Conservation (phyloP, 805 yeast species). For the Wickerhamiella vanderwaltii region DNA sequence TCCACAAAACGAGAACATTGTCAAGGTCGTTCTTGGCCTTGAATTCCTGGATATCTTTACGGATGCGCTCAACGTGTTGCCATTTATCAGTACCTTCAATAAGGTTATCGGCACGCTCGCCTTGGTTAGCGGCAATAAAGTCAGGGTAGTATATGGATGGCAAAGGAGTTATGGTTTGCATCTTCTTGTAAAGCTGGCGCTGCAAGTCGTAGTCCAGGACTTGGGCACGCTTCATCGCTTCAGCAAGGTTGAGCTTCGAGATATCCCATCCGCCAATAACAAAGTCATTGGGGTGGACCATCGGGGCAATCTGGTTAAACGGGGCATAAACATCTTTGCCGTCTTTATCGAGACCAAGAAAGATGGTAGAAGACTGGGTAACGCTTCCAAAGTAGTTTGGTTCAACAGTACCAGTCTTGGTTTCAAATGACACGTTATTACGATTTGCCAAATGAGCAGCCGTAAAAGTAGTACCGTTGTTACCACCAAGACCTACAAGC, state of each 20-base stretch:
- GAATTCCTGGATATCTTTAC: conserved; percentile 71
- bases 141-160: conserved; percentile 90
- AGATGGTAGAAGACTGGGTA: conserved; percentile 82
- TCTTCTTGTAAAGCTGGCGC: conserved; percentile 51
- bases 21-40: conserved; percentile 62
- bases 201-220: conserved; percentile 82
- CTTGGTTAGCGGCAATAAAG: conserved; percentile 90
- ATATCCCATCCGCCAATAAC: conserved; percentile 95
- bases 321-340: conserved; percentile 90
- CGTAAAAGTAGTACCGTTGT: conserved; percentile 85
- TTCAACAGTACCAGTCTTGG: conserved; percentile 62
- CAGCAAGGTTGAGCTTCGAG: conserved; percentile 52
- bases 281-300: conserved; percentile 81
- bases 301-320: conserved; percentile 77
- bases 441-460: conserved; percentile 81
- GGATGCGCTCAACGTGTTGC: conserved; percentile 77
- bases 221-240: conserved; percentile 73
- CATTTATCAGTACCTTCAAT: conserved; percentile 65
- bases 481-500: conserved; percentile 93
- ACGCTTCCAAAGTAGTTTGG: conserved; percentile 90
- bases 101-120: conserved; percentile 80
- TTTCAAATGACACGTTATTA: conserved; percentile 62
- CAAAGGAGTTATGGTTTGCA: conserved; percentile 55
- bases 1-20: conserved; percentile 86
- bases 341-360: conserved; percentile 69